Percentiles rank a stretch among this genome's conserved stretches.
Conservation (phyloP, 2,329 filamentous ascomycete species). For the Coniochaeta sp. region DNA sequence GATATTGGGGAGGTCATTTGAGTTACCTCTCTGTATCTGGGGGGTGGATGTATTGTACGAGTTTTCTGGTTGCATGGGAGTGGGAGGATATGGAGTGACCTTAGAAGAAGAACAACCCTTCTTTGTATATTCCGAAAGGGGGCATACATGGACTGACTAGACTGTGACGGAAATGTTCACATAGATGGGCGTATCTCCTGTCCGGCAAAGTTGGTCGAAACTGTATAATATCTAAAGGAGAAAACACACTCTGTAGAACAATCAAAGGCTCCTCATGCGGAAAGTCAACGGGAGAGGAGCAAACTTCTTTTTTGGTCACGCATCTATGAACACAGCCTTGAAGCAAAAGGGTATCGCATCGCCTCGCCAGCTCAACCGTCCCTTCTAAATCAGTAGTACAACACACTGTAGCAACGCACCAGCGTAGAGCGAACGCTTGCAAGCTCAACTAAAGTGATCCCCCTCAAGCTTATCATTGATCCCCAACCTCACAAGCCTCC, state of each 20-base stretch:
- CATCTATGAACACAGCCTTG: background rate
- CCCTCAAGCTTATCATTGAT: slow-evolving; percentile 50
- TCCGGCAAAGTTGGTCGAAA: background rate
- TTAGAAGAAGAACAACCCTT: background rate
- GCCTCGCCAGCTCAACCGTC: background rate
- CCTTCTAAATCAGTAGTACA: background rate
- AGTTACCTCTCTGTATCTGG: slow-evolving; percentile 3
- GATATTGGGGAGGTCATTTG: slow-evolving; percentile 65
- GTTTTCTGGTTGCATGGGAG: background rate
- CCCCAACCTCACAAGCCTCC: slow-evolving; percentile 41
- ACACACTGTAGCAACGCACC: background rate
- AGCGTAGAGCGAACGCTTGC: too few relatives aligned
- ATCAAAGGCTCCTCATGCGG: background rate
- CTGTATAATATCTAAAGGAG: background rate
- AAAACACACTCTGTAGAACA: background rate
- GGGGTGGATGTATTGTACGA: background rate
- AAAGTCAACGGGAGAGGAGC: background rate
- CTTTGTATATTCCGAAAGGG: background rate
- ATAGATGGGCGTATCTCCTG: background rate
- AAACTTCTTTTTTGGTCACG: background rate
- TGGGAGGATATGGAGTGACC: background rate
- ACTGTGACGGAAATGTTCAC: background rate
- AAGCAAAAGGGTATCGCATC: background rate
- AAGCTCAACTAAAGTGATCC: slow-evolving; percentile 56
- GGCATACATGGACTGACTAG: background rate